Percentiles rank a stretch among this genome's conserved stretches.
These are phyloP conservation scores for Eutypella sp. DNA, from an alignment of 2,329 filamentous ascomycete species.

Conservation along the genomic window DNA sequence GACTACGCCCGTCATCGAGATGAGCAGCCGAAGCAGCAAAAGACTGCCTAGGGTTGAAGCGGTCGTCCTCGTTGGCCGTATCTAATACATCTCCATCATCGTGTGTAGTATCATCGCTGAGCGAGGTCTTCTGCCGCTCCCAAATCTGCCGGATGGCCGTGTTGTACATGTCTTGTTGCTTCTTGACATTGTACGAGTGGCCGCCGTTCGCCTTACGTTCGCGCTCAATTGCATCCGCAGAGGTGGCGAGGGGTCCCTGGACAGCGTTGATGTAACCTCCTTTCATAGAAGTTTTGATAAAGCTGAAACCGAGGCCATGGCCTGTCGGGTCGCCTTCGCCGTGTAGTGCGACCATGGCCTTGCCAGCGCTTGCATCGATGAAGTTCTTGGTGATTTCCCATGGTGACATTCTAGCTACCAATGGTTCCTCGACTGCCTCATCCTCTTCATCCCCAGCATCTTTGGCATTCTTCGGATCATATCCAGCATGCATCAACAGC, in stretches of 20 bases:
- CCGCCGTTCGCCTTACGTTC: slow-evolving; percentile 86
- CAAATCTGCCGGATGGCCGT: slow-evolving; percentile 89
- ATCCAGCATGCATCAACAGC: slow-evolving; percentile 86
- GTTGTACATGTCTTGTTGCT: slow-evolving; percentile 88
- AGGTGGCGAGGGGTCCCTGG: slow-evolving; percentile 58
- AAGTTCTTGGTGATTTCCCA: slow-evolving; percentile 98
- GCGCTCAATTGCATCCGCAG: slow-evolving; percentile 80
- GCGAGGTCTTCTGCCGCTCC: slow-evolving; percentile 76
- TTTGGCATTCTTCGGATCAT: slow-evolving; percentile 59
- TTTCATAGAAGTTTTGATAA: slow-evolving; percentile 98
- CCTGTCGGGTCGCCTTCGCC: slow-evolving; percentile 93
- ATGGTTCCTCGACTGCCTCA: slow-evolving; percentile 61
- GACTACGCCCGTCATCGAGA: slow-evolving; percentile 73
- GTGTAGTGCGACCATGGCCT: slow-evolving; percentile 94
- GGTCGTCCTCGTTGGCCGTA: slow-evolving; percentile 58
- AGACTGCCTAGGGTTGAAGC: slow-evolving; percentile 68
- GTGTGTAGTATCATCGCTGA: slow-evolving; percentile 67
- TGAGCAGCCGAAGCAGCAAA: slow-evolving; percentile 63
- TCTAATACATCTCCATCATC: slow-evolving; percentile 56
- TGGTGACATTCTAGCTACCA: slow-evolving; percentile 85
- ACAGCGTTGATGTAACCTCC: slow-evolving; percentile 86
- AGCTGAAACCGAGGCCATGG: slow-evolving; percentile 89
- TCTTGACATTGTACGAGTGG: slow-evolving; percentile 95
- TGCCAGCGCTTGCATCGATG: slow-evolving; percentile 85
- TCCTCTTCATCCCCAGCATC: slow-evolving; percentile 58